Conservation (phyloP, 2,329 filamentous ascomycete genomes). For the Fusarium sp. region DNA sequence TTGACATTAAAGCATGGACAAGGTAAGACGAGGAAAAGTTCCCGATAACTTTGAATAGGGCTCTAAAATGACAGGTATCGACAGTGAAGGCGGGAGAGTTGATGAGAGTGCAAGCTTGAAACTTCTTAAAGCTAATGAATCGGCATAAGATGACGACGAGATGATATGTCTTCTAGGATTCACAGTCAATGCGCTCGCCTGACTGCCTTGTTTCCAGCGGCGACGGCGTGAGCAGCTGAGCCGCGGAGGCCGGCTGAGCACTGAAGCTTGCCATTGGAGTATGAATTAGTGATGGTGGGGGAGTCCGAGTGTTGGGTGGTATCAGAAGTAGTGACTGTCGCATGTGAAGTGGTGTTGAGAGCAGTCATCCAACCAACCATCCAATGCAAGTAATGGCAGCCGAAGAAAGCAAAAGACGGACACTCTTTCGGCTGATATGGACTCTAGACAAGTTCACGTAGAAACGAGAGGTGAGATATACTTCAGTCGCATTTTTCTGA, state of each 20-base stretch:
- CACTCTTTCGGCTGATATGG: neutral
- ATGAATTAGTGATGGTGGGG: constrained; percentile 13
- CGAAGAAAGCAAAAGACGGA: neutral
- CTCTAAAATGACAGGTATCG: neutral
- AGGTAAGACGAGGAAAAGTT: constrained; percentile 17
- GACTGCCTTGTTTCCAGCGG: constrained; percentile 15
- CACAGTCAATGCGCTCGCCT: neutral
- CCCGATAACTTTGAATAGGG: neutral
- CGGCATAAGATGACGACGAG: constrained; percentile 9
- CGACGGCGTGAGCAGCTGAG: constrained; percentile 12
- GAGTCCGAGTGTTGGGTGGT: constrained; percentile 3
- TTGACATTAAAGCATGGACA: neutral
- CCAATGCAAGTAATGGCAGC: neutral
- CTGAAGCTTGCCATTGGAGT: constrained; percentile 18
- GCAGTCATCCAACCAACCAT: constrained; percentile 4
- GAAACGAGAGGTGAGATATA: neutral
- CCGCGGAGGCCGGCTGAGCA: constrained; percentile 14
- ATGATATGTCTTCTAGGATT: neutral
- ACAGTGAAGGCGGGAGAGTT: neutral
- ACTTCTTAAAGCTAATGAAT: constrained; percentile 19
- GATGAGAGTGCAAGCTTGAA: neutral
- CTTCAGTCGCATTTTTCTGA: too few species aligned
- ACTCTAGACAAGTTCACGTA: neutral
- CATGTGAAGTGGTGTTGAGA: constrained; percentile 20
- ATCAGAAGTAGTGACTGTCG: constrained; percentile 8